phyloP scores from a whole-genome alignment of 1,139 yeast species.

The Taphrina betulina region DNA sequence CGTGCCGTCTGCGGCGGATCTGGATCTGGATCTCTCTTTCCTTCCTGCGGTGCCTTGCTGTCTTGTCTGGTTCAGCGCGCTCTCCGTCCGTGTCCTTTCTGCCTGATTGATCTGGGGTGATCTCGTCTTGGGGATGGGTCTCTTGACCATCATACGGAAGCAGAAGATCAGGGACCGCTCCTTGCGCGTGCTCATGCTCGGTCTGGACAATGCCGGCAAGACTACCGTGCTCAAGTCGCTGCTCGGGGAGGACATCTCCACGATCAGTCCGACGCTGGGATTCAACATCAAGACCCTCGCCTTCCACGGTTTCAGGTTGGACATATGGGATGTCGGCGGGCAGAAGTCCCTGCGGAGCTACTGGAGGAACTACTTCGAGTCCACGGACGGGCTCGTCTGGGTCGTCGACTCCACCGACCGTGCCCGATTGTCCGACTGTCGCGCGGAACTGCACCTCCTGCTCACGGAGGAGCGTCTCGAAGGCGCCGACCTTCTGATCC shows the following conservation, averaged over 20 bases:
- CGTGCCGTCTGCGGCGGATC: no score
- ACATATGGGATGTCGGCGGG: slow-evolving; percentile 84
- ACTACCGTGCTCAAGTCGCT: slow-evolving; percentile 68
- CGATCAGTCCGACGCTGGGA: slow-evolving; percentile 58
- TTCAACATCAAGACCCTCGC: slow-evolving; percentile 47
- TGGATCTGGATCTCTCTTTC: no score
- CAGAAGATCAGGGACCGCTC: slow-evolving; percentile 80
- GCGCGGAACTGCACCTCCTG: slow-evolving; percentile 61
- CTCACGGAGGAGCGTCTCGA: slow-evolving; percentile 63
- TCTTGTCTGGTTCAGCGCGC: no score
- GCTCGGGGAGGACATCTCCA: slow-evolving; percentile 44
- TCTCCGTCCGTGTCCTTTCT: no score
- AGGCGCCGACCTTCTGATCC: slow-evolving; percentile 57
- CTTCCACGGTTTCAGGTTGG: slow-evolving; percentile 45
- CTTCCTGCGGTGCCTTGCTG: no score
- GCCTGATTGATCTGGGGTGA: no score
- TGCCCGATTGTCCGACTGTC: slow-evolving; percentile 56
- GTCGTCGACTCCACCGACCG: slow-evolving; percentile 78
- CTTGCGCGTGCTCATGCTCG: slow-evolving; percentile 69
- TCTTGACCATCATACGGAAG: slow-evolving; percentile 73
- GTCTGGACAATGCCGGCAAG: slow-evolving; percentile 87
- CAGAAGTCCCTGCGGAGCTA: slow-evolving; percentile 73
- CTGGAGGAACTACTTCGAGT: slow-evolving; percentile 89
- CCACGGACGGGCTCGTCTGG: slow-evolving; percentile 84
- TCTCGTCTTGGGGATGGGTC: slow-evolving; percentile 80